Base-by-base conservation (phyloP, 441 rosid genomes). In the Metrosideros polymorpha region DNA sequence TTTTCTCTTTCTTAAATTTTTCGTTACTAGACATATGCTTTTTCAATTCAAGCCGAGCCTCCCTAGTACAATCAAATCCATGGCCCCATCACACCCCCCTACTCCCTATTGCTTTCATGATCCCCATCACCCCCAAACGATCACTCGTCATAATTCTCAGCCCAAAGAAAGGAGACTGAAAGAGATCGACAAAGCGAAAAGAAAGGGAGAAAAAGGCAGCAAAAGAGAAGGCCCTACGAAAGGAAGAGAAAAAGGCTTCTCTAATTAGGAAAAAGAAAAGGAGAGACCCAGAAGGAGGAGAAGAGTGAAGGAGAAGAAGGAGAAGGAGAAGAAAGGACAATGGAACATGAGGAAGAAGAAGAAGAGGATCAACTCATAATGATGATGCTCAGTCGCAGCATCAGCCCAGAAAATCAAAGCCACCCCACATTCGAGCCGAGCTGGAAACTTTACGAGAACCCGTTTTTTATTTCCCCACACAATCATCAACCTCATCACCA, bases 401-500 rank as follows among this genome's bases (percentile, higher is more conserved):
- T 84, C 4, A 71, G 76, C 86, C 82, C 91, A 82, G 71, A 55
- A 75, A 85, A 85, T 87, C 90, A 84, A 82, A 32, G 54, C 50
- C 87, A 85, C 17, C 83, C 47, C 85, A 76, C 91, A 89, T 88
- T 92, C 90, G 71, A 87, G 86, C 89, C 94, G 56, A 92, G 90
- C 91, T 95, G 99, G 99, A 95, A 94, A 90, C 92, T 93, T 87
- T 95, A 96, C 91, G 92, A 92, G 9, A 95, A 96, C 66, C 98
- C 99, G 27, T 92, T 90, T 91, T 95, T 29, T 83, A 83, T 83
- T 25, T 54, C 43, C 17, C 84, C 84, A 4, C 57, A 91, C 91
- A 89, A 84, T 89, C 87, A 92, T 76, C 91, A 85, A 45, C 87
- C 89, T 85, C 90, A 79, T 76, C 82, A 87, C 32, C 87, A 89